Conservation (phyloP, 2,329 filamentous ascomycete species). For the Aspergillus aculeatus region DNA sequence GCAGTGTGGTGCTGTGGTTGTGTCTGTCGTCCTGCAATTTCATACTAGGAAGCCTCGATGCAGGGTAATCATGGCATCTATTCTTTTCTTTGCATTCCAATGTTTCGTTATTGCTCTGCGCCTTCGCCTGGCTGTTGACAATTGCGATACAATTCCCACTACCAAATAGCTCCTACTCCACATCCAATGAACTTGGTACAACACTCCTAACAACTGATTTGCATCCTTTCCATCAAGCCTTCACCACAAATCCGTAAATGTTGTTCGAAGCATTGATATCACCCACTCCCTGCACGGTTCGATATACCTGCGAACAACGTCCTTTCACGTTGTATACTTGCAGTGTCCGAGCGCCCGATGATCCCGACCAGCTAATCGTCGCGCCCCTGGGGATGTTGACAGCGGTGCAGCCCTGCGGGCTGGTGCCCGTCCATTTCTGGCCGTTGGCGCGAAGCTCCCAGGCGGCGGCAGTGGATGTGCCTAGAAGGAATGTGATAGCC, state of each 20-base stretch:
- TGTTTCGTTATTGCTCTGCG: too few species aligned
- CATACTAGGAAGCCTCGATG: too few species aligned
- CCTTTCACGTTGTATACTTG: neutral
- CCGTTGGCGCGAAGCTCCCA: neutral
- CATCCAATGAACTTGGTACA: too few species aligned
- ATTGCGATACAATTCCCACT: too few species aligned
- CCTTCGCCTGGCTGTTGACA: too few species aligned
- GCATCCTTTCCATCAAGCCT: neutral
- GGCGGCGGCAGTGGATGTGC: neutral
- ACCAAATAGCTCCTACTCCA: too few species aligned
- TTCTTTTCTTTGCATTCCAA: too few species aligned
- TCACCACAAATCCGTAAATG: neutral
- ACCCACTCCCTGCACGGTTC: neutral
- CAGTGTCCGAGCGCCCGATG: neutral
- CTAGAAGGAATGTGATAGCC: neutral
- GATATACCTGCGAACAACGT: neutral
- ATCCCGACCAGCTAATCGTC: neutral
- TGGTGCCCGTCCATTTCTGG: neutral
- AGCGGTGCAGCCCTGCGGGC: neutral
- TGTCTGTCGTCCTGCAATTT: too few species aligned
- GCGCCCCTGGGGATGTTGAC: neutral
- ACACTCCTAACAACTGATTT: too few species aligned
- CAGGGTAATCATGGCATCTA: too few species aligned
- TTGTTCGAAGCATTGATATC: neutral
- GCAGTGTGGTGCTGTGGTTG: too few species aligned